Conservation (phyloP, 148 eudicot genomes). For the Suaeda aralocaspica region DNA sequence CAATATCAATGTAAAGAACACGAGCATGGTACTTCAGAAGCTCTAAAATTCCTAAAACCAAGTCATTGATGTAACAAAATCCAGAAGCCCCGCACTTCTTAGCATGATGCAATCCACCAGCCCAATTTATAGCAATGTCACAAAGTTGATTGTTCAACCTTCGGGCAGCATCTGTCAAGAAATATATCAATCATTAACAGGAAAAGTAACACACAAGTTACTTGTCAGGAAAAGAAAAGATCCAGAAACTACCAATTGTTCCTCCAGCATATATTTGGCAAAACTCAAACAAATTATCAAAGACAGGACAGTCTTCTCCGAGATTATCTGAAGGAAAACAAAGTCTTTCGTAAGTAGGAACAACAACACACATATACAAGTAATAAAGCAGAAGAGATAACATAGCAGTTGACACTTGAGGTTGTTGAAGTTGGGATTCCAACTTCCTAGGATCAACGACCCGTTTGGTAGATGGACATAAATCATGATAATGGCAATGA, state of each 20-base stretch:
- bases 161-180: conserved; percentile 86
- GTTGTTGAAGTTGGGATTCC: no score
- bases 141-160: conserved; percentile 89
- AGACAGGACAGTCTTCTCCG: conserved; percentile 97
- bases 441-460: no score
- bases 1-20: conserved; percentile 95
- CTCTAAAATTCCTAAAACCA: conserved; percentile 96
- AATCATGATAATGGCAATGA: no score
- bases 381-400: not conserved
- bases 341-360: conserved; percentile 10
- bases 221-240: not conserved
- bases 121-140: conserved; percentile 98
- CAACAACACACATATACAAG: not conserved
- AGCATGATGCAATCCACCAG: conserved; percentile 99
- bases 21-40: conserved; percentile 96
- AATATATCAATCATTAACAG: conserved; percentile 18
- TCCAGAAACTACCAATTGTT: conserved; percentile 67
- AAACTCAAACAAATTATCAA: conserved; percentile 92
- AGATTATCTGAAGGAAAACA: conserved; percentile 65
- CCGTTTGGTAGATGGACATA: no score
- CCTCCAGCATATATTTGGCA: conserved; percentile 99
- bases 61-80: conserved; percentile 94
- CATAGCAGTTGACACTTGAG: not conserved
- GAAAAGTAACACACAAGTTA: not conserved
- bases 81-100: conserved; percentile 98